Evolutionary conservation across 1,284 basidiomycete species (phyloP).

Genomic region (Rhodotorula sp.): DNA sequence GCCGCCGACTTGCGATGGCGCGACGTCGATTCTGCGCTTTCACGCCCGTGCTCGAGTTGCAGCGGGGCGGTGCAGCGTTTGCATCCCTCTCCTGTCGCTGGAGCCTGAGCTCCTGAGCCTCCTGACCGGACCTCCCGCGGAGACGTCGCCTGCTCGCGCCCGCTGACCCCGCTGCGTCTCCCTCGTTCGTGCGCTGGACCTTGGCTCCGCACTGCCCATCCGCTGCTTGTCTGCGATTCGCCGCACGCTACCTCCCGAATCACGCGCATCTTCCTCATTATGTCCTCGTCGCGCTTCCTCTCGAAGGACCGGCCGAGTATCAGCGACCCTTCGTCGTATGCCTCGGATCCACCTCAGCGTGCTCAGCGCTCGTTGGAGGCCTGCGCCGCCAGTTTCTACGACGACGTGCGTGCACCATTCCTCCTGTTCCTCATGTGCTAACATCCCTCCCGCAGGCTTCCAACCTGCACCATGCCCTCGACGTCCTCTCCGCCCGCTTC

Average conservation of each 20-base stretch:
- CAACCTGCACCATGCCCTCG: background rate
- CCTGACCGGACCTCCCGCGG: no score
- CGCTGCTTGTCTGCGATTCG: no score
- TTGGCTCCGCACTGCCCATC: no score
- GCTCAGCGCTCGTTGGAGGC: background rate
- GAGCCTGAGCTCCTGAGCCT: no score
- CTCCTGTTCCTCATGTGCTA: background rate
- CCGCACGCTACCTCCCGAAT: no score
- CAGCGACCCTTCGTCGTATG: no score
- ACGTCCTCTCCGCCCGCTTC: background rate
- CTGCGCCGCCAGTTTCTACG: slow-evolving; percentile 5
- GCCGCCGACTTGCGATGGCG: background rate
- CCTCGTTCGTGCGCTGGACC: no score
- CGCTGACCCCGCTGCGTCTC: no score
- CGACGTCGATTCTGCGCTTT: background rate
- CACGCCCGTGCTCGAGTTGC: background rate
- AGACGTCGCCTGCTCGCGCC: no score
- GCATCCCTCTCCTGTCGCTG: no score
- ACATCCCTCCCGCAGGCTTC: background rate
- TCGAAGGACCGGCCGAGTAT: no score
- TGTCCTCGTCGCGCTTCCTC: background rate
- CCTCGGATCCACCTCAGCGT: background rate
- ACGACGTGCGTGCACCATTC: background rate
- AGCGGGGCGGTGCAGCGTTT: no score
- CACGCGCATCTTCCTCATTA: background rate